Evolutionary conservation across 371 early-diverging fungal species (phyloP).

Genomic region (Mucor irregularis): DNA sequence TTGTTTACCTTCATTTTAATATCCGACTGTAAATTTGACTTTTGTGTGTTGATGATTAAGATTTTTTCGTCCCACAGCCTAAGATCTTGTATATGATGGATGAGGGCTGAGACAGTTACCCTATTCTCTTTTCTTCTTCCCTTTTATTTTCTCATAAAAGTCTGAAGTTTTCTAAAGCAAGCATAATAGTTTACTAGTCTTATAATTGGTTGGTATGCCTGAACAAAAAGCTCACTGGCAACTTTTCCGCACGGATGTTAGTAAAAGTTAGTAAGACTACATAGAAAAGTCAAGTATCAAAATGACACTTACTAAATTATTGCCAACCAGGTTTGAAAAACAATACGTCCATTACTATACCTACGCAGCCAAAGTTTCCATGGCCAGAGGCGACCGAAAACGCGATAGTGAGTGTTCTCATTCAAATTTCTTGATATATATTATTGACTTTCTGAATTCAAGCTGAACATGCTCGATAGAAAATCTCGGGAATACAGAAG

Average conservation of each 20-base stretch:
- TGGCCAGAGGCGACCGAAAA: neutral
- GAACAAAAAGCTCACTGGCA: neutral
- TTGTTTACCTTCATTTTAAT: neutral
- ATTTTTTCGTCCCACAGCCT: too few species aligned
- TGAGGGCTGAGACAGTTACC: neutral
- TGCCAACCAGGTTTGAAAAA: neutral
- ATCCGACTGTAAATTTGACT: neutral
- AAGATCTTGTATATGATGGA: neutral
- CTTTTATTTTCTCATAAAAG: neutral
- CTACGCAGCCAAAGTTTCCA: neutral
- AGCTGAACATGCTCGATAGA: neutral
- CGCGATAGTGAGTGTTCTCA: neutral
- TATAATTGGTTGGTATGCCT: too few species aligned
- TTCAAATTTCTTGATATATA: neutral
- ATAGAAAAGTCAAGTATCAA: too few species aligned
- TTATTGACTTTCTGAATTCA: neutral
- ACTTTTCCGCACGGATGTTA: constrained; percentile 1
- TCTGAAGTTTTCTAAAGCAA: too few species aligned
- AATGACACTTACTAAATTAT: too few species aligned
- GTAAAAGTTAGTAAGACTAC: too few species aligned
- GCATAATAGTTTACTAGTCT: too few species aligned
- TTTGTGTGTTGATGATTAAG: too few species aligned
- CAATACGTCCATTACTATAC: neutral
- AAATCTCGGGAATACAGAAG: neutral
- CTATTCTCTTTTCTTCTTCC: neutral